Evolutionary conservation across 129 eudicot species (phyloP).

Genomic region (Flaveria robusta): DNA sequence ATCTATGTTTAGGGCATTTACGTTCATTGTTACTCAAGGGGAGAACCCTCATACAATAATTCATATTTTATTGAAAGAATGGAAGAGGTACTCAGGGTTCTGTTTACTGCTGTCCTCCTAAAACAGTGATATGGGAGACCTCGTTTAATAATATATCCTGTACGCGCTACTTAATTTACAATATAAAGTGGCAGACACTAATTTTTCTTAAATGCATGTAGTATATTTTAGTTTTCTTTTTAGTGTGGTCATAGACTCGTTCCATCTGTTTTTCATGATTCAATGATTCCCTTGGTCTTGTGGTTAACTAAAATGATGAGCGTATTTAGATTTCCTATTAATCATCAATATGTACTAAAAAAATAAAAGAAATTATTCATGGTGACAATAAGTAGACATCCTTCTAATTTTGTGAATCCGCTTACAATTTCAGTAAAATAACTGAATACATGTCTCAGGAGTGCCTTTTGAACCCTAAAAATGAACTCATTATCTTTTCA

Average conservation of each 20-base stretch:
- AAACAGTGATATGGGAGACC: neutral
- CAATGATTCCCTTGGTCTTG: neutral
- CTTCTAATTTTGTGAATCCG: neutral
- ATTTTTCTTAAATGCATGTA: neutral
- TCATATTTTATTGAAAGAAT: neutral
- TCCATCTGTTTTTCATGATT: neutral
- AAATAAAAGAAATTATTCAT: neutral
- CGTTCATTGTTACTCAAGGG: neutral
- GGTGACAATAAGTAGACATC: neutral
- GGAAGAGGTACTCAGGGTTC: neutral
- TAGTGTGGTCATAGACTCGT: neutral
- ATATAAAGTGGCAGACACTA: neutral
- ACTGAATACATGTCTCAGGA: neutral
- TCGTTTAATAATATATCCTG: neutral
- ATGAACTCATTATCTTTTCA: slow-evolving; percentile 37
- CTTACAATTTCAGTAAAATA: slow-evolving; percentile 2
- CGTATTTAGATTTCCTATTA: neutral
- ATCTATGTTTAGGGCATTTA: neutral
- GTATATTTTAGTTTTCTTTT: neutral
- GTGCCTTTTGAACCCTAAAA: neutral
- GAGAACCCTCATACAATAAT: neutral
- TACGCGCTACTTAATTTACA: neutral
- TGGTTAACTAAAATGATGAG: neutral
- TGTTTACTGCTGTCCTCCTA: slow-evolving; percentile 4
- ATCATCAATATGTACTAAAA: neutral